Evolutionary conservation across 805 yeast species (phyloP), one percentile per base, ranked within the genome.

Genomic region (Kluyveromyces nonfermentans): DNA sequence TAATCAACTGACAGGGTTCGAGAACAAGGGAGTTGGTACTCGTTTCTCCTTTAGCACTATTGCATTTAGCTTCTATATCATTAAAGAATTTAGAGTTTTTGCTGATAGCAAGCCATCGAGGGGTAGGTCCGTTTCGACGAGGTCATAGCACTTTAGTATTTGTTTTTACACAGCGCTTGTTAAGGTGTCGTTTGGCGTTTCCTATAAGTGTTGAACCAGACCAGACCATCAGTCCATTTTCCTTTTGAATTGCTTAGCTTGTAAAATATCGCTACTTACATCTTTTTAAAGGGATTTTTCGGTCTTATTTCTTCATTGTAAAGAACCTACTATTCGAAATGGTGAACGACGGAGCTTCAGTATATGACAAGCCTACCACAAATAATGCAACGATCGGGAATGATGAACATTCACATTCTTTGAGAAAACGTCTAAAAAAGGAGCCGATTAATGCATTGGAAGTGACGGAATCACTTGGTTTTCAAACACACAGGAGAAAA

Each of bases 381-480:
- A 4, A 25, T 25, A 14, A 25, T 25, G 12, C 30, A 14, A 10
- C 7, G 14, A 25, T 3, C 12, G 30, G 12, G 30, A 3, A 6
- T 25, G 34, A 38, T 12, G 41, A 38, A 7, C 20, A 30, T 9
- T 12, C 9, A 9, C 25, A 18, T 19, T 14, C 8, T 2, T 16
- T 17, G 16, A 38, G 16, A 9, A 38, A 30, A 15, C 17, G 41
- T 10, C 19, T 28, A 10, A 38, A 38, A 22, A 38, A 38, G 18
- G 42, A 43, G 20, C 31, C 40, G 1, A 43, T 70, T 37, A 67
- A 70, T 47, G 68, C 71, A 2, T 47, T 70, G 40, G 71, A 66
- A 35, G 72, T 83, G 28, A 80, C 90, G 4, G 83, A 82, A 55
- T 75, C 84, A 2, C 62, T 84, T 7, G 93, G 93, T 5, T 81